A percentile compares a stretch with the other conserved stretches of the same genome.
phyloP scores from a whole-genome alignment of 768 basidiomycete genomes.

The Suillus subaureus region DNA sequence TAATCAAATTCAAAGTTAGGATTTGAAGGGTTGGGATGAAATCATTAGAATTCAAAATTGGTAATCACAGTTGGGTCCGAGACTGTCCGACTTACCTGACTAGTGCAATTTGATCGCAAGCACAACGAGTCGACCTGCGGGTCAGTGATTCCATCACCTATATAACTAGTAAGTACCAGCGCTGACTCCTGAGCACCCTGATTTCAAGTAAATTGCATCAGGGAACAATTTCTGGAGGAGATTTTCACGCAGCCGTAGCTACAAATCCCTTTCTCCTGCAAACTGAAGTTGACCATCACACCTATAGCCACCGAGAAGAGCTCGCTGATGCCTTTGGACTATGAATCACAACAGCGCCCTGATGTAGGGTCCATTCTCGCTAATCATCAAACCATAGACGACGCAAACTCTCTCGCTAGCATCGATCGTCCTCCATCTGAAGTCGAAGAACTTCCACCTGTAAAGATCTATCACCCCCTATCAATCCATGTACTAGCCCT shows the following conservation, averaged over 20 bases:
- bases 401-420: constrained; percentile 42
- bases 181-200: neutral
- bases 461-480: constrained; percentile 51
- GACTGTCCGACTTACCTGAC: neutral
- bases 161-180: neutral
- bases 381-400: constrained; percentile 33
- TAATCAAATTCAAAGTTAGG: neutral
- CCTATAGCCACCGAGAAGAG: neutral
- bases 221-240: too few species aligned
- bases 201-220: neutral
- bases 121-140: neutral
- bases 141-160: neutral
- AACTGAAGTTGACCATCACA: neutral
- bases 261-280: too few species aligned
- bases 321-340: neutral
- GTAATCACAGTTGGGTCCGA: neutral
- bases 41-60: neutral
- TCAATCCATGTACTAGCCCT: constrained; percentile 67
- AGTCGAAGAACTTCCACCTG: constrained; percentile 32
- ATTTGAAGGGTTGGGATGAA: neutral
- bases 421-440: constrained; percentile 44
- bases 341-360: constrained; percentile 16
- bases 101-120: neutral
- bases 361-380: constrained; percentile 39
- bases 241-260: neutral